These are phyloP conservation scores for Claviceps capensis DNA, from an alignment of 2,329 filamentous ascomycete genomes.

Conservation along the genomic window DNA sequence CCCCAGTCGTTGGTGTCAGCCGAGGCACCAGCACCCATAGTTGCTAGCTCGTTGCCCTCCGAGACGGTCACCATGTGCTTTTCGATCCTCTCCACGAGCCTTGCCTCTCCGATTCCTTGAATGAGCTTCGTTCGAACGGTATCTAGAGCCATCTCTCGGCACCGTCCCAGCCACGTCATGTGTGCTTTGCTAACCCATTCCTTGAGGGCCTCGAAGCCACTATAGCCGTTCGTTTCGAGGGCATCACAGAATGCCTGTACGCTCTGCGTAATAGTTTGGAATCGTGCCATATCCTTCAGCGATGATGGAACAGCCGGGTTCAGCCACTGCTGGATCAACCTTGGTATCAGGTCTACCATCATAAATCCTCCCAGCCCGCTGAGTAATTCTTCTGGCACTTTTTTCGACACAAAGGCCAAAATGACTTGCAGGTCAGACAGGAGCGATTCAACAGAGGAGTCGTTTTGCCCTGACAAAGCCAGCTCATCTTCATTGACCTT, in stretches of 20 bases:
- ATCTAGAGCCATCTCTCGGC: conserved; percentile 67
- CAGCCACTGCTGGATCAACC: conserved; percentile 62
- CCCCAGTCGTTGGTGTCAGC: conserved; percentile 51
- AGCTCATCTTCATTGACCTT: conserved; percentile 29
- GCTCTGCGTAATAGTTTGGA: conserved; percentile 55
- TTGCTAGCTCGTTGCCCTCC: conserved; percentile 51
- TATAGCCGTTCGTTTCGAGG: conserved; percentile 50
- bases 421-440: conserved; percentile 39
- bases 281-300: conserved; percentile 54
- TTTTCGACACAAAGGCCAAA: conserved; percentile 36
- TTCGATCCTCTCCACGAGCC: conserved; percentile 69
- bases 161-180: conserved; percentile 72
- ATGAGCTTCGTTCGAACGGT: conserved; percentile 57
- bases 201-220: conserved; percentile 46
- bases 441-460: conserved; percentile 33
- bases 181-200: conserved; percentile 75
- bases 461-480: conserved; percentile 26
- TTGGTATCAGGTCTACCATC: conserved; percentile 53
- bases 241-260: conserved; percentile 50
- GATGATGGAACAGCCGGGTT: conserved; percentile 63
- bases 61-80: conserved; percentile 60
- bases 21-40: conserved; percentile 33
- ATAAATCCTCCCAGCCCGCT: conserved; percentile 53
- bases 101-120: conserved; percentile 50
- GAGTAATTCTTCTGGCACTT: conserved; percentile 40